Conservation (phyloP, 441 rosid genomes). For the Erodium trifolium region DNA sequence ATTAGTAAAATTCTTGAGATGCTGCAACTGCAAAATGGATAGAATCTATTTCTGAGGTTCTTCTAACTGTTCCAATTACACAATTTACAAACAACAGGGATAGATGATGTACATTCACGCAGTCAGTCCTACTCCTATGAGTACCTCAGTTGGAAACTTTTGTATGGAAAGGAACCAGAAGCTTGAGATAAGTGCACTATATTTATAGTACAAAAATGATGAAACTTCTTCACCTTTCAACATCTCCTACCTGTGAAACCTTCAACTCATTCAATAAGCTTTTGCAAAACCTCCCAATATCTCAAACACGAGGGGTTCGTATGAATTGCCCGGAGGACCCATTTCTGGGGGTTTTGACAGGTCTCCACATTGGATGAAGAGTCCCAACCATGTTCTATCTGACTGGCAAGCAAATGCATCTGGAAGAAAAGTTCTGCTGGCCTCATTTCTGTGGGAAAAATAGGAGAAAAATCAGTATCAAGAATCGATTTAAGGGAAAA, state of each 20-base stretch:
- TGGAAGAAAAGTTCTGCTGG: constrained; percentile 85
- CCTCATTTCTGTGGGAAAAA: constrained; percentile 55
- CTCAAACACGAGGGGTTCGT: constrained; percentile 66
- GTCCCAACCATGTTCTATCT: constrained; percentile 30
- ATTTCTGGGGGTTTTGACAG: constrained; percentile 63
- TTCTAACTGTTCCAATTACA: background rate
- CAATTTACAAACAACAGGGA: background rate
- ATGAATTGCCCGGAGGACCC: constrained; percentile 89
- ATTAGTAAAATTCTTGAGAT: background rate
- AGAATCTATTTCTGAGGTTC: constrained; percentile 7
- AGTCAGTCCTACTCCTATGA: background rate
- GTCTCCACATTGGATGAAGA: constrained; percentile 36
- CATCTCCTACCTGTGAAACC: background rate
- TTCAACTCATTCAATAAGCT: constrained; percentile 23
- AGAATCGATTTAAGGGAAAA: background rate
- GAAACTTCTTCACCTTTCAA: background rate
- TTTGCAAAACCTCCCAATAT: constrained; percentile 70
- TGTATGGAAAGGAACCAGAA: background rate
- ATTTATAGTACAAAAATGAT: background rate
- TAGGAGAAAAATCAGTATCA: background rate
- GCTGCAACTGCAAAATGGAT: background rate
- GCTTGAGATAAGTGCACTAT: background rate
- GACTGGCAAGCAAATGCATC: constrained; percentile 82
- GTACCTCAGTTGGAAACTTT: constrained; percentile 4
- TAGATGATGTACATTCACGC: constrained; percentile 1